phyloP scores from a whole-genome alignment of 495 filamentous ascomycete genomes.

The Choiromyces venosus region DNA sequence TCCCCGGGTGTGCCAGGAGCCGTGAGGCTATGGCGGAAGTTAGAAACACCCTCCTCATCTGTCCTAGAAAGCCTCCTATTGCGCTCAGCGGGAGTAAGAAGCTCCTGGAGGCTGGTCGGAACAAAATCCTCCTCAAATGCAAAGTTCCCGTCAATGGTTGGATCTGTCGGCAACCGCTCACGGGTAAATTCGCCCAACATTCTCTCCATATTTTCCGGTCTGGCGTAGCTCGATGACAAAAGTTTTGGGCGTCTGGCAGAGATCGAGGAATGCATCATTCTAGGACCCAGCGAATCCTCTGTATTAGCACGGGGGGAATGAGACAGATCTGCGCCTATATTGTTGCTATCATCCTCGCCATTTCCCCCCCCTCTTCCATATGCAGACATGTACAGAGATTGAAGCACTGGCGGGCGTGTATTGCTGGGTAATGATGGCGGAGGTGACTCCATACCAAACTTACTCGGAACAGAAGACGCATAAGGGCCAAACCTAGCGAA shows the following conservation, averaged over 20 bases:
- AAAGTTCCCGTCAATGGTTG: conserved; percentile 80
- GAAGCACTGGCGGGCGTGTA: conserved; percentile 62
- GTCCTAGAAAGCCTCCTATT: conserved; percentile 73
- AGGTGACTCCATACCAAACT: conserved; percentile 86
- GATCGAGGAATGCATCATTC: conserved; percentile 55
- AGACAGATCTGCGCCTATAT: conserved; percentile 47
- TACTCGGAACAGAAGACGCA: conserved; percentile 85
- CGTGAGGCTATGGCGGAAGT: conserved; percentile 56
- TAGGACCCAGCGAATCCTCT: conserved; percentile 60
- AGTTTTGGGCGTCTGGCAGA: conserved; percentile 66
- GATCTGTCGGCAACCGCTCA: conserved; percentile 51
- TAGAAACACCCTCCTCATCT: conserved; percentile 56
- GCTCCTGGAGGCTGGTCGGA: conserved; percentile 77
- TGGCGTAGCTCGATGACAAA: conserved; percentile 76
- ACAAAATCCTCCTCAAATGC: conserved; percentile 91
- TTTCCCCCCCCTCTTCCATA: conserved; percentile 53
- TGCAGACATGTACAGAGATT: conserved; percentile 74
- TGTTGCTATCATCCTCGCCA: conserved; percentile 47
- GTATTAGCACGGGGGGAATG: conserved; percentile 49
- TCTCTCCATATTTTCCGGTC: conserved; percentile 61
- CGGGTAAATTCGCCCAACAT: conserved; percentile 30
- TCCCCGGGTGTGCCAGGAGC: conserved; percentile 57
- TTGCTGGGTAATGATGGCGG: conserved; percentile 62
- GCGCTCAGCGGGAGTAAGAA: conserved; percentile 86
- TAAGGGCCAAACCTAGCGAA: conserved; percentile 85